phyloP scores from a whole-genome alignment of 1,284 basidiomycete genomes.

The Ganoderma meredithae region DNA sequence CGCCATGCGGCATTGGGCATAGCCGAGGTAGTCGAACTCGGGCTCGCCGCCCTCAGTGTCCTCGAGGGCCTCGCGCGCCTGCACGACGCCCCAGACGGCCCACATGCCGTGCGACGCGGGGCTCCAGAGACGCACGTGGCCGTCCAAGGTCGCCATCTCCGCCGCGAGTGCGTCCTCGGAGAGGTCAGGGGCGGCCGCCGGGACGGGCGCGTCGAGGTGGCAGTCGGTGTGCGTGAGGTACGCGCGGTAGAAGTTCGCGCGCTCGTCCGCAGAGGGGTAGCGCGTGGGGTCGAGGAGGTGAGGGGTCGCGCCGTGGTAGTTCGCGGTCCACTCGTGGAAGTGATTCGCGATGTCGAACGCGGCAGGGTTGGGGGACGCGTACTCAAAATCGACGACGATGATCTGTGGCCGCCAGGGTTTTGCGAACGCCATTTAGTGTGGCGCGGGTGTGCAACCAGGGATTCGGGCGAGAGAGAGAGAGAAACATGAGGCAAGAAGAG shows the following conservation, averaged over 20 bases:
- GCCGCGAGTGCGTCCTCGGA: constrained; percentile 45
- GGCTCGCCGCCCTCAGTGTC: constrained; percentile 58
- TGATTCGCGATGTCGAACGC: constrained; percentile 96
- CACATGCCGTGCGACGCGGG: constrained; percentile 90
- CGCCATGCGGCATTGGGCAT: constrained; percentile 70
- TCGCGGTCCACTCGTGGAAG: constrained; percentile 94
- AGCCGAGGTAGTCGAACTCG: constrained; percentile 83
- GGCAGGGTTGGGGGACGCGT: constrained; percentile 87
- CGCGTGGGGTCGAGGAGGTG: constrained; percentile 73
- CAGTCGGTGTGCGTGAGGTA: constrained; percentile 68
- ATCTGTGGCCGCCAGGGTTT: constrained; percentile 55
- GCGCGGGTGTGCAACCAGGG: constrained; percentile 9
- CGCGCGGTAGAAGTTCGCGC: constrained; percentile 83
- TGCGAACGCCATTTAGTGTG: constrained; percentile 18
- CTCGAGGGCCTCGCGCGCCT: constrained; percentile 84
- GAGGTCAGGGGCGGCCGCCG: constrained; percentile 33
- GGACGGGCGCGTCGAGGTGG: constrained; percentile 22
- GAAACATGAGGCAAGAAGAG: constrained; percentile 12
- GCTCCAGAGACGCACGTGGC: constrained; percentile 85
- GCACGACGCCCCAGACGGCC: constrained; percentile 92
- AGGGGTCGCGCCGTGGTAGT: constrained; percentile 82
- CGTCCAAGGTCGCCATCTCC: constrained; percentile 63
- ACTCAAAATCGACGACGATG: constrained; percentile 96
- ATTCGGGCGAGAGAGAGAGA: constrained; percentile 3
- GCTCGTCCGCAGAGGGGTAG: constrained; percentile 80